Evolutionary conservation across 2,329 filamentous ascomycete species (phyloP).

Genomic region (Didymellaceae sp.): DNA sequence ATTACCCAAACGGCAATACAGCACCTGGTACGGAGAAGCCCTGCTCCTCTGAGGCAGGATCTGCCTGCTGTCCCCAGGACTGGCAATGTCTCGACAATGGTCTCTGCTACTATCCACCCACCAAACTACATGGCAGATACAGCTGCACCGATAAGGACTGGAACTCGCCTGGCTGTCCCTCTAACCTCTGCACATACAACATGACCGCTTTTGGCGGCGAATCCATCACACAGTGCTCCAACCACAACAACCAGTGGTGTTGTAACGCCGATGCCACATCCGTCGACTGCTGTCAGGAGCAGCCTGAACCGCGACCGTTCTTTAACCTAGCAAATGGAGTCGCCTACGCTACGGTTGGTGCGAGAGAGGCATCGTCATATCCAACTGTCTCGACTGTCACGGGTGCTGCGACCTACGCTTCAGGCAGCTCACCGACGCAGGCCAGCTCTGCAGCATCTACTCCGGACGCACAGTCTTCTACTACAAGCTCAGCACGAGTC

Average conservation of each 20-base stretch:
- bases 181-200: slow-evolving; percentile 44
- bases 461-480: background rate
- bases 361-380: slow-evolving; percentile 24
- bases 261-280: slow-evolving; percentile 39
- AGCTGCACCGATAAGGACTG: slow-evolving; percentile 47
- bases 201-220: slow-evolving; percentile 38
- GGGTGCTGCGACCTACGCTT: slow-evolving; percentile 29
- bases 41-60: slow-evolving; percentile 42
- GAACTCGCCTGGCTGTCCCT: slow-evolving; percentile 41
- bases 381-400: slow-evolving; percentile 37
- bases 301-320: slow-evolving; percentile 40
- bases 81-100: slow-evolving; percentile 48
- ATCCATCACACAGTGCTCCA: slow-evolving; percentile 40
- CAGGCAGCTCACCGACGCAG: slow-evolving; percentile 20
- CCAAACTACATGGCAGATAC: slow-evolving; percentile 40
- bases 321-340: slow-evolving; percentile 41
- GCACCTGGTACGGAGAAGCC: slow-evolving; percentile 41
- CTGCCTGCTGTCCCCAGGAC: slow-evolving; percentile 46
- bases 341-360: slow-evolving; percentile 42
- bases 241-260: slow-evolving; percentile 46
- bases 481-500: background rate
- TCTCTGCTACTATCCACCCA: slow-evolving; percentile 40
- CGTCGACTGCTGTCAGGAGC: slow-evolving; percentile 44
- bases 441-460: slow-evolving; percentile 20
- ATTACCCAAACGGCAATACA: slow-evolving; percentile 43